Conservation (phyloP, 2,329 filamentous ascomycete species). For the Pseudogymnoascus sp. region DNA sequence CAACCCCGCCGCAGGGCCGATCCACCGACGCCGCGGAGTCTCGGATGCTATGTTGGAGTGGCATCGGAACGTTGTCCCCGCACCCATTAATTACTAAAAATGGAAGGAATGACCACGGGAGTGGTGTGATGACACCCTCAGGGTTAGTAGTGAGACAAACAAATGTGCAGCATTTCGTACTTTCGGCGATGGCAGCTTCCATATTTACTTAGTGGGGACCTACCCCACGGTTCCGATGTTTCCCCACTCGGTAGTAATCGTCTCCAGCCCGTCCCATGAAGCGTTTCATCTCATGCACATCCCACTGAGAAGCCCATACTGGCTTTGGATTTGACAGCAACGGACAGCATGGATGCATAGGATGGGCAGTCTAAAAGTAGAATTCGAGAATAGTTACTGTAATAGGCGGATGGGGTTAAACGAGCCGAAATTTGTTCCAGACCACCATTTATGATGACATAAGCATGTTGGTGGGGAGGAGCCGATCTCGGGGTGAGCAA, state of each 20-base stretch:
- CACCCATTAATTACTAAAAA: background rate
- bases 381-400: background rate
- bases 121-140: background rate
- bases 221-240: slow-evolving; percentile 1
- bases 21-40: background rate
- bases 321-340: background rate
- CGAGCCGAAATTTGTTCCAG: background rate
- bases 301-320: background rate
- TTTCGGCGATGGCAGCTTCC: background rate
- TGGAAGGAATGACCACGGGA: background rate
- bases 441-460: background rate
- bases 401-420: background rate
- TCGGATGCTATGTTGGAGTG: background rate
- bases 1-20: background rate
- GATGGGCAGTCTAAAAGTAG: background rate
- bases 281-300: slow-evolving; percentile 1
- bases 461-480: background rate
- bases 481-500: background rate
- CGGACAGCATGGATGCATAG: background rate
- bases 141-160: background rate
- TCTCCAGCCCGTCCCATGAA: background rate
- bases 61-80: background rate
- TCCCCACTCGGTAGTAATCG: background rate
- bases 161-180: background rate
- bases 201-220: background rate